These are phyloP conservation scores for Argentina anserina DNA, from an alignment of 306 rosid genomes.

Conservation along the genomic window DNA sequence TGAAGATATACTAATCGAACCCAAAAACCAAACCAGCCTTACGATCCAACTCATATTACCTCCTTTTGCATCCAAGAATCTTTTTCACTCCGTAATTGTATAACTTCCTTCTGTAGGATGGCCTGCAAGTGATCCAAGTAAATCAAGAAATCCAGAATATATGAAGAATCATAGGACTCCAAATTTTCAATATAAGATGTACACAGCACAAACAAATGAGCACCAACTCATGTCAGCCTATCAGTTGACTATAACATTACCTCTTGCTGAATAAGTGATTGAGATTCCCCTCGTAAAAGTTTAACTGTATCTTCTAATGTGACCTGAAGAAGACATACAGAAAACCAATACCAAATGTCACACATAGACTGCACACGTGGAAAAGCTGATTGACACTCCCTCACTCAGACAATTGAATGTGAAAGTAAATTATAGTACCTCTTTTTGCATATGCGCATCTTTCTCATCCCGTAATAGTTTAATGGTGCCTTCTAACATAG, in stretches of 20 bases:
- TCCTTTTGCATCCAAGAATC: constrained; percentile 53
- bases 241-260: constrained; percentile 27
- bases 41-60: constrained; percentile 32
- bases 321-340: constrained; percentile 40
- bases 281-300: constrained; percentile 45
- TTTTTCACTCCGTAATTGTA: constrained; percentile 46
- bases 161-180: constrained; percentile 15
- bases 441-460: constrained; percentile 35
- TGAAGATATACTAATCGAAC: not conserved
- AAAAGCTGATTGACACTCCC: not conserved
- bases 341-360: constrained; percentile 9
- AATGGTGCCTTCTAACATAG: constrained; percentile 38
- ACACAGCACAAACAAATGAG: constrained; percentile 17
- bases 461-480: constrained; percentile 39
- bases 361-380: constrained; percentile 5
- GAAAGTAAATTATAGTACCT: constrained; percentile 37
- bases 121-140: constrained; percentile 43
- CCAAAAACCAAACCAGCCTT: not conserved
- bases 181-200: constrained; percentile 5
- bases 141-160: constrained; percentile 17
- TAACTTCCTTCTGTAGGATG: constrained; percentile 49
- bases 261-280: constrained; percentile 35
- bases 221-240: not conserved
- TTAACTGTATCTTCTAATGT: constrained; percentile 48
- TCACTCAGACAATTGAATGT: not conserved